Base-by-base conservation (phyloP, 148 eudicot genomes). In the Dysphania ambrosioides region DNA sequence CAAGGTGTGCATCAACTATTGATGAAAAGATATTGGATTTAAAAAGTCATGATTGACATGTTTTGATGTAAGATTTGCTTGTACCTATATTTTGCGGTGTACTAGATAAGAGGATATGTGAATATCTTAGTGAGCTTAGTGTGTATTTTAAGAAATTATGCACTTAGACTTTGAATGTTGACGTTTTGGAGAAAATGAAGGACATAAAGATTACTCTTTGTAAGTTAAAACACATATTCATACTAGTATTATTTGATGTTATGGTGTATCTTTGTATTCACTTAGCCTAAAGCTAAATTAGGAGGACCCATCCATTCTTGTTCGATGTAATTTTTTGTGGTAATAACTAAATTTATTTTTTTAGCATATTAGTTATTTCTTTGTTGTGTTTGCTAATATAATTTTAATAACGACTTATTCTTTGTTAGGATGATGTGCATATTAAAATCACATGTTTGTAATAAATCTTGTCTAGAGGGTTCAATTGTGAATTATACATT, bases 111-210 rank as follows among this genome's bases (percentile, higher is more conserved):
- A 58, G 65, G 2, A 64, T 78, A 16, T n/a, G 44, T 0, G 59
- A 44, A 6, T 40, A 66, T n/a, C n/a, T 72, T 6, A 24, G 38
- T 24, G 76, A 78, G 34, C 58, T 79, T 38, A 60, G 75, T 5
- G 5, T 6, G n/a, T 63, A 26, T 35, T 79, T 79, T 51, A 66
- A 68, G 29, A 51, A 79, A 41, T 38, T 79, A 4, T 74, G 82
- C 19, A 63, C 75, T 1, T 63, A 68, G 32, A 63, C 60, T 9
- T 70, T 79, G 6, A 63, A 26, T 5, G 15, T 24, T 5, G 29
- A 42, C 15, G 68, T 51, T 23, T 55, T 75, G 21, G 72, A 75
- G 35, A 32, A 70, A 70, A 49, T 64, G 72, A 76, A 78, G 15
- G 16, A 78, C 8, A 72, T 78, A 0, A 72, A 51, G 0, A 3